Evolutionary conservation across 306 rosid genomes (phyloP).

Genomic region (Nissolia schottii): DNA sequence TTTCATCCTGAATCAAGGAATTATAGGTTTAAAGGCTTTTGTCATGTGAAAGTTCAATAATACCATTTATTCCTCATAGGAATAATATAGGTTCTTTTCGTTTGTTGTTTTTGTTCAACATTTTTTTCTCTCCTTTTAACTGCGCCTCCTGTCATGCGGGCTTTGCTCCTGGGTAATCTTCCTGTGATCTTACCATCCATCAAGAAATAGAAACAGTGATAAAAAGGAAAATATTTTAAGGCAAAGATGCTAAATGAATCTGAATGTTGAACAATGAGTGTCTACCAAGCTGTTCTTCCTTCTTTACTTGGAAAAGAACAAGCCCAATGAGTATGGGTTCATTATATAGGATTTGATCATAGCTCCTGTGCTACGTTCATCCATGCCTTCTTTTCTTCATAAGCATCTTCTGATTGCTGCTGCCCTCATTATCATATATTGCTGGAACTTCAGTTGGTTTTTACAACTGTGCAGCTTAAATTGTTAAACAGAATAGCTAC

Average conservation of each 20-base stretch:
- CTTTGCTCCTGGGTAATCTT: background rate
- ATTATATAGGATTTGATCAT: background rate
- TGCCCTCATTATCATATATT: background rate
- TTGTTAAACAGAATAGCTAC: slow-evolving; percentile 88
- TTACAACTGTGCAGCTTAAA: slow-evolving; percentile 62
- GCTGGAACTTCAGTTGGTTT: slow-evolving; percentile 23
- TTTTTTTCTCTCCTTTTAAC: background rate
- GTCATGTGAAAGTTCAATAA: background rate
- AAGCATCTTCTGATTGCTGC: background rate
- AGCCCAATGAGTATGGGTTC: background rate
- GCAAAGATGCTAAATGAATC: background rate
- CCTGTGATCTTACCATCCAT: background rate
- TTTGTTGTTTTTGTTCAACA: background rate
- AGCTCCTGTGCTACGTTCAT: background rate
- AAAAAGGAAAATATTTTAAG: background rate
- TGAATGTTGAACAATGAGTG: background rate
- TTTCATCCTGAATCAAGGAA: background rate
- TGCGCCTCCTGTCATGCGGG: background rate
- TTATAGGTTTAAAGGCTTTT: background rate
- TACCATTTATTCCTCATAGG: background rate
- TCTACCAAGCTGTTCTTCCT: background rate
- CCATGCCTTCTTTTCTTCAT: background rate
- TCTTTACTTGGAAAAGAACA: background rate
- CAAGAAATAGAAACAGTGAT: background rate
- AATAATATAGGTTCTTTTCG: background rate